These are phyloP conservation scores for Metarhizium sp. DNA, from an alignment of 2,329 filamentous ascomycete genomes.

Conservation along the genomic window DNA sequence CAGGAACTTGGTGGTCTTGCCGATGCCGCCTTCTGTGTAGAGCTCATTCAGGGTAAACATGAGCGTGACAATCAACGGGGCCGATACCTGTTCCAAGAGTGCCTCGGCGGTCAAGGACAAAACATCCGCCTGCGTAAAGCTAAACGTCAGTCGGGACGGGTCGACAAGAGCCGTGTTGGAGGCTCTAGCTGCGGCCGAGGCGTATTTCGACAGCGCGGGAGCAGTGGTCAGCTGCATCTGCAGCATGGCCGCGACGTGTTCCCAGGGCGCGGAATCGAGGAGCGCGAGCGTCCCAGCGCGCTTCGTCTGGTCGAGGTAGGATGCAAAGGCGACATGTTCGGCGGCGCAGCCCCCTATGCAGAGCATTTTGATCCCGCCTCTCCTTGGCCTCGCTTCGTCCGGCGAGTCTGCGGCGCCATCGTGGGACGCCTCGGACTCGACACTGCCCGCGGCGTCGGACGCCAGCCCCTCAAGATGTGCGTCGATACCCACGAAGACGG, in stretches of 20 bases:
- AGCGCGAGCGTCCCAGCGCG: constrained; percentile 42
- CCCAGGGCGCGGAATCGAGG: constrained; percentile 81
- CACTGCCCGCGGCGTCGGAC: constrained; percentile 9
- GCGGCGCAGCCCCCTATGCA: constrained; percentile 50
- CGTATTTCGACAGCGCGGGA: constrained; percentile 41
- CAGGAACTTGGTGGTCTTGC: constrained; percentile 68
- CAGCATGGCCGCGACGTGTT: constrained; percentile 49
- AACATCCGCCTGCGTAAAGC: constrained; percentile 39
- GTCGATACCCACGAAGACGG: constrained; percentile 34
- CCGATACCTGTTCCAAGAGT: constrained; percentile 21
- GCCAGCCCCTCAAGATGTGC: constrained; percentile 18
- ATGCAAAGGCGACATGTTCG: constrained; percentile 48
- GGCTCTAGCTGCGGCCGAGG: constrained; percentile 35
- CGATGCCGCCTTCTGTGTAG: constrained; percentile 65
- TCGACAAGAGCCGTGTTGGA: constrained; percentile 35
- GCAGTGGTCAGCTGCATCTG: constrained; percentile 43
- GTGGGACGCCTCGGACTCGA: neutral
- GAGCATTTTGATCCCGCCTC: constrained; percentile 28
- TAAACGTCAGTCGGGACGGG: constrained; percentile 25
- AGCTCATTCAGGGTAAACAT: constrained; percentile 96
- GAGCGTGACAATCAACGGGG: constrained; percentile 59
- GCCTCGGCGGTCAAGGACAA: constrained; percentile 29
- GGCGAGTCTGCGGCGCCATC: neutral
- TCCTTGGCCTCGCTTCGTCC: neutral
- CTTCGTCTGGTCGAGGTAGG: constrained; percentile 25